These are phyloP conservation scores for Boletus rex-veris DNA, from an alignment of 768 basidiomycete genomes.

Conservation along the genomic window DNA sequence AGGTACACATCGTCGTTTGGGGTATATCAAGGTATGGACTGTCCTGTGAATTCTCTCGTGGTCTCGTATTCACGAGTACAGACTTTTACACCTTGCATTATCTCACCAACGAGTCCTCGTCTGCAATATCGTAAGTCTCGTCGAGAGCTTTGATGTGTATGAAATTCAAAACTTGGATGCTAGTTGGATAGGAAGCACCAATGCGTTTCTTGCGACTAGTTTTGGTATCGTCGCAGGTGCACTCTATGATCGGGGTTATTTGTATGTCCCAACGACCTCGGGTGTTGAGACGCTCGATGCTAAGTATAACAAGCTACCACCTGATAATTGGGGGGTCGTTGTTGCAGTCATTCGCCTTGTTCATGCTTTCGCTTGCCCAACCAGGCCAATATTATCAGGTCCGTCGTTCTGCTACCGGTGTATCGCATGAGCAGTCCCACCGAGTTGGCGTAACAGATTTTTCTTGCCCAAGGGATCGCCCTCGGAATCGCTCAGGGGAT, in stretches of 20 bases:
- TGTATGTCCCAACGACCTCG: conserved; percentile 25
- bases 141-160: background rate
- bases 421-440: background rate
- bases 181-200: conserved; percentile 47
- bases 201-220: conserved; percentile 38
- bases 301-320: conserved; percentile 33
- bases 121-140: conserved; percentile 35
- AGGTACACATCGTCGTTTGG: conserved; percentile 38
- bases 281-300: background rate
- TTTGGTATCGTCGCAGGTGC: conserved; percentile 42
- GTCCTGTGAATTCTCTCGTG: background rate
- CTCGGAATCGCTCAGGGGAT: conserved; percentile 46
- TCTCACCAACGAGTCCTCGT: conserved; percentile 32
- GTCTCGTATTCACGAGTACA: conserved; percentile 8
- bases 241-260: conserved; percentile 52
- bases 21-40: conserved; percentile 37
- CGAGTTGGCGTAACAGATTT: conserved; percentile 32
- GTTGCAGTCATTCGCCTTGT: conserved; percentile 40
- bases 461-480: conserved; percentile 48
- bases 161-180: background rate
- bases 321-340: conserved; percentile 44
- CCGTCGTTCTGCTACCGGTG: conserved; percentile 2
- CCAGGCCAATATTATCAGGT: conserved; percentile 44
- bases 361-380: conserved; percentile 44
- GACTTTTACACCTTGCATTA: conserved; percentile 39